A percentile compares a stretch with the other conserved stretches of the same genome.
phyloP scores from a whole-genome alignment of 139 green algal species.

The Volvox africanus region DNA sequence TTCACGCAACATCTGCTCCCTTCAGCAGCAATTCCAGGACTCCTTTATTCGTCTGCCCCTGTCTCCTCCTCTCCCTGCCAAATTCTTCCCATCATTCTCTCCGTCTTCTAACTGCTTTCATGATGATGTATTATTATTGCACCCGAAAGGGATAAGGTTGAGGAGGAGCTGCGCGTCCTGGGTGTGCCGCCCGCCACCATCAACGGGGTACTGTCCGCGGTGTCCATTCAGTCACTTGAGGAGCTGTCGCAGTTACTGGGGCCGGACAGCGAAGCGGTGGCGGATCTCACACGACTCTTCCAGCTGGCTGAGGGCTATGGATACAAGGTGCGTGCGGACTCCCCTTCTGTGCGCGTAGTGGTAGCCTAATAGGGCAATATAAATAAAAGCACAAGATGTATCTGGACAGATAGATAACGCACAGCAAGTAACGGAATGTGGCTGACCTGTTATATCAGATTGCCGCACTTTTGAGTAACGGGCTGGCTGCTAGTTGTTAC shows the following conservation, averaged over 20 bases:
- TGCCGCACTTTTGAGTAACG: no score
- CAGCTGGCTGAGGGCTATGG: slow-evolving; percentile 89
- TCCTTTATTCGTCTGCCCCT: neutral
- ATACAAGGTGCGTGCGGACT: slow-evolving; percentile 21
- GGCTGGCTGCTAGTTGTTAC: no score
- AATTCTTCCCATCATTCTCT: neutral
- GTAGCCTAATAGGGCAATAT: no score
- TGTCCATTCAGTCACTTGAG: slow-evolving; percentile 71
- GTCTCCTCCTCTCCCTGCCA: neutral
- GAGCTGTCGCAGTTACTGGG: slow-evolving; percentile 75
- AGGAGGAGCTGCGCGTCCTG: slow-evolving; percentile 76
- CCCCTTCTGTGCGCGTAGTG: no score
- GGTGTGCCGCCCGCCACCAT: slow-evolving; percentile 73
- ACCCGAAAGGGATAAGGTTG: slow-evolving; percentile 73
- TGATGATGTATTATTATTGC: neutral
- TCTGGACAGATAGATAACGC: no score
- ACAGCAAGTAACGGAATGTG: no score
- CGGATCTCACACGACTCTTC: slow-evolving; percentile 89
- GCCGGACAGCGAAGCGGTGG: slow-evolving; percentile 67
- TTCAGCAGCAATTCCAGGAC: no score
- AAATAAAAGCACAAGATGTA: no score
- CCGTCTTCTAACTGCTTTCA: no score
- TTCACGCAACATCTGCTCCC: no score
- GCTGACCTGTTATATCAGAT: no score
- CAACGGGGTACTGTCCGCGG: slow-evolving; percentile 76